Evolutionary conservation across 495 filamentous ascomycete species (phyloP).

Genomic region (Cetradonia linearis): DNA sequence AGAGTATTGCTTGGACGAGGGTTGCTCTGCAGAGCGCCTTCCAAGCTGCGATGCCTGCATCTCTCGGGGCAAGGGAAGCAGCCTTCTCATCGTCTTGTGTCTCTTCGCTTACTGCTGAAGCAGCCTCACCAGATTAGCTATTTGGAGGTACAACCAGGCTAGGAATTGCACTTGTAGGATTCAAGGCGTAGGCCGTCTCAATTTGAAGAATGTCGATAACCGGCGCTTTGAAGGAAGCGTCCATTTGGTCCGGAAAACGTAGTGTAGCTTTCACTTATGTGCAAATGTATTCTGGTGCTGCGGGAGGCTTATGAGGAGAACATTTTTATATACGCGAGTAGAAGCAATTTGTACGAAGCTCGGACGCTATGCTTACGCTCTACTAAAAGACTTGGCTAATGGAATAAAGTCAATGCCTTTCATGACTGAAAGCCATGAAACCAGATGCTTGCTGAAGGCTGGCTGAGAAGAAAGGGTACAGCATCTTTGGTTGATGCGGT

Average conservation of each 20-base stretch:
- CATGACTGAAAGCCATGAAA: too few relatives aligned
- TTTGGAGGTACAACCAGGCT: neutral
- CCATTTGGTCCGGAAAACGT: neutral
- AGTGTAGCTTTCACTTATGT: neutral
- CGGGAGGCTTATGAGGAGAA: neutral
- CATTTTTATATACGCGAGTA: neutral
- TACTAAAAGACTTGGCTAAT: too few relatives aligned
- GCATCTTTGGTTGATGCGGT: too few relatives aligned
- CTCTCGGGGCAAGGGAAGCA: neutral
- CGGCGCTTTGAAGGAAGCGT: neutral
- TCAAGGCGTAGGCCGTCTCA: neutral
- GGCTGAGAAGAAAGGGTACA: too few relatives aligned
- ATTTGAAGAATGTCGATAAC: neutral
- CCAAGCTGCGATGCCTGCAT: neutral
- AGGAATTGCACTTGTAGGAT: too few relatives aligned
- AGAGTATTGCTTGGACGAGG: neutral
- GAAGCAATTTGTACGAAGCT: too few relatives aligned
- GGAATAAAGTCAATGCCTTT: too few relatives aligned
- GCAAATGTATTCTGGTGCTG: neutral
- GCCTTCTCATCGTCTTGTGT: neutral
- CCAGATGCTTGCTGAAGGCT: too few relatives aligned
- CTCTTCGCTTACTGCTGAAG: neutral
- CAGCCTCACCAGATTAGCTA: neutral
- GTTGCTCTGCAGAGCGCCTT: neutral
- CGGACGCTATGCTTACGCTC: too few relatives aligned